Conservation (phyloP, 2,329 filamentous ascomycete species). For the Ophiobolus disseminans region DNA sequence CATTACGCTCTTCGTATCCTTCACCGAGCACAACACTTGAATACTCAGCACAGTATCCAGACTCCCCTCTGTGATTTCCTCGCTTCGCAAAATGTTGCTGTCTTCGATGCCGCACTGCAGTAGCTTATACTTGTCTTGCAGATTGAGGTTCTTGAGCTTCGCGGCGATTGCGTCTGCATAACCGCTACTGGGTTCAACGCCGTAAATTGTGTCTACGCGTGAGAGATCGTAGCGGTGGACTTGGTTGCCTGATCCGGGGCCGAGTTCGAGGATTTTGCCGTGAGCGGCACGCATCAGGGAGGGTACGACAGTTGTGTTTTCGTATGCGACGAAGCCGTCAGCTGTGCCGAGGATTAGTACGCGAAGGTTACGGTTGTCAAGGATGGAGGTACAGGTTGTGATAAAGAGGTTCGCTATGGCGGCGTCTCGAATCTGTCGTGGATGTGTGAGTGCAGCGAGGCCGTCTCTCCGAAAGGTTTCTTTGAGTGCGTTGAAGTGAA, state of each 20-base stretch:
- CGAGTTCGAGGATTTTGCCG: slow-evolving; percentile 18
- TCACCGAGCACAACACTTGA: neutral
- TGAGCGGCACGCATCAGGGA: slow-evolving; percentile 9
- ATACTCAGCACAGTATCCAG: neutral
- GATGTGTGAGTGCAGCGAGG: neutral
- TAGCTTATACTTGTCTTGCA: neutral
- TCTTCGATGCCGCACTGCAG: neutral
- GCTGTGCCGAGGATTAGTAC: slow-evolving; percentile 9
- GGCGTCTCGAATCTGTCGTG: neutral
- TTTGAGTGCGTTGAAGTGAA: neutral
- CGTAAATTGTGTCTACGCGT: slow-evolving; percentile 8
- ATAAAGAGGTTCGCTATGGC: neutral
- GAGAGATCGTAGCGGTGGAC: slow-evolving; percentile 13
- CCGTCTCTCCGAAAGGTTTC: neutral
- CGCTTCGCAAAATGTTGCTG: neutral
- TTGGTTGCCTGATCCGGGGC: slow-evolving; percentile 17
- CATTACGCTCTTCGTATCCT: neutral
- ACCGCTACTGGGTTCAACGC: slow-evolving; percentile 9
- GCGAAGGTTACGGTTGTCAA: neutral
- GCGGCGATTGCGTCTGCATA: neutral
- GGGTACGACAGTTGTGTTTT: slow-evolving; percentile 15
- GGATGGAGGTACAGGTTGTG: neutral
- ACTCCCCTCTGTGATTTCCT: neutral
- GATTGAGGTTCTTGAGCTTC: neutral
- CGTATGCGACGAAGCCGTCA: slow-evolving; percentile 13